Conservation (phyloP, 176 grass and related monocot species). For the Secale cereale region DNA sequence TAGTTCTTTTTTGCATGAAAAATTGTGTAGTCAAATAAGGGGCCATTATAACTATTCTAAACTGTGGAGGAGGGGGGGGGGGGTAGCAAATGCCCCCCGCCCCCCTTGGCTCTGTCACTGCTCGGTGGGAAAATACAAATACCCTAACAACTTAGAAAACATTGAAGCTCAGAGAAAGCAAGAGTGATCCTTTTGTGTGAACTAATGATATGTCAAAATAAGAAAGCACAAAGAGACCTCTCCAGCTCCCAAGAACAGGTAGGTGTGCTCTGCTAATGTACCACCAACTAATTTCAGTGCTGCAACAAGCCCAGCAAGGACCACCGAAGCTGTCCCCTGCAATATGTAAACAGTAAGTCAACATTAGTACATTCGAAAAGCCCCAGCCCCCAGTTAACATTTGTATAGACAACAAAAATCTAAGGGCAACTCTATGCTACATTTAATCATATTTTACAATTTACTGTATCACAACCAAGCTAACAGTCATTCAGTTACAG, state of each 20-base stretch:
- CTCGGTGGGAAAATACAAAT: background rate
- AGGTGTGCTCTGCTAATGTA: slow-evolving; percentile 77
- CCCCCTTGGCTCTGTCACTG: no score
- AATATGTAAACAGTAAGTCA: slow-evolving; percentile 25
- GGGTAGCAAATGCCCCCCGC: no score
- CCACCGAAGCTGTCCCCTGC: slow-evolving; percentile 89
- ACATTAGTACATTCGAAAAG: background rate
- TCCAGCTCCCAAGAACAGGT: slow-evolving; percentile 96
- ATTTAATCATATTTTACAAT: slow-evolving; percentile 19
- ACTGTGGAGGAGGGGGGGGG: no score
- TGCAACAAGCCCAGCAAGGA: slow-evolving; percentile 86
- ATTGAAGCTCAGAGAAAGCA: background rate
- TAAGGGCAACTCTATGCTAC: background rate
- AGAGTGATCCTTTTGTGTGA: background rate
- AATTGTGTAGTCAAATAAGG: background rate
- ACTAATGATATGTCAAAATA: background rate
- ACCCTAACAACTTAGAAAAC: background rate
- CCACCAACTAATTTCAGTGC: slow-evolving; percentile 76
- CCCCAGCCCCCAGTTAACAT: background rate
- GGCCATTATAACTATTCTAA: background rate
- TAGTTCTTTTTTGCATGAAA: background rate
- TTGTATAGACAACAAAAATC: background rate
- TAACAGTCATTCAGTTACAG: slow-evolving; percentile 9
- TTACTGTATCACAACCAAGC: slow-evolving; percentile 12
- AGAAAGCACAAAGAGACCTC: slow-evolving; percentile 50